phyloP scores from a whole-genome alignment of 2,329 filamentous ascomycete species.

The Exophiala alcalophila region DNA sequence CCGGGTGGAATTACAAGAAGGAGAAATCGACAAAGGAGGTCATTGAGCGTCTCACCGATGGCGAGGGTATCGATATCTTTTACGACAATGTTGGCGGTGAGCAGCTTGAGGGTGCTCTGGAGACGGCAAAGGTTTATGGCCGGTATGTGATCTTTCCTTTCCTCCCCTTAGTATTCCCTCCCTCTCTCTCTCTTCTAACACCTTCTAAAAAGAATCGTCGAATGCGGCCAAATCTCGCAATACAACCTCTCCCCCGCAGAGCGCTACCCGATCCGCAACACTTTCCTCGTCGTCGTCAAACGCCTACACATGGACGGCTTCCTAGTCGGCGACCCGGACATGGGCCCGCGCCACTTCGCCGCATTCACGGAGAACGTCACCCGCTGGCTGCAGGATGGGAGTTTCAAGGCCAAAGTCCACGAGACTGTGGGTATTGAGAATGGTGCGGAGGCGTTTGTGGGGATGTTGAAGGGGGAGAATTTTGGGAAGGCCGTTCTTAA shows the following conservation, averaged over 20 bases:
- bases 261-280: conserved; percentile 64
- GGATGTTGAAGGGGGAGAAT: conserved; percentile 74
- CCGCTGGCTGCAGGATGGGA: conserved; percentile 73
- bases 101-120: conserved; percentile 53
- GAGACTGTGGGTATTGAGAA: conserved; percentile 76
- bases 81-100: conserved; percentile 79
- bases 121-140: conserved; percentile 62
- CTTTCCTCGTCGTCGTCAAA: conserved; percentile 65
- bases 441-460: conserved; percentile 68
- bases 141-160: conserved; percentile 37
- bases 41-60: conserved; percentile 65
- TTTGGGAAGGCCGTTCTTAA: conserved; percentile 82
- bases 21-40: conserved; percentile 64
- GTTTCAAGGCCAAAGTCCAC: conserved; percentile 66
- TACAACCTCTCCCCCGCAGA: conserved; percentile 65
- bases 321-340: conserved; percentile 64
- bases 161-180: neutral
- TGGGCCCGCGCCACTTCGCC: conserved; percentile 63
- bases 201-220: conserved; percentile 18
- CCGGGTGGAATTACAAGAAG: conserved; percentile 84
- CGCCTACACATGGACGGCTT: conserved; percentile 69
- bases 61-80: conserved; percentile 74
- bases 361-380: conserved; percentile 74
- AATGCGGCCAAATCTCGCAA: conserved; percentile 57
- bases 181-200: neutral